Evolutionary conservation across 345 rosid genomes (phyloP).

Genomic region (Physaria fendleri): DNA sequence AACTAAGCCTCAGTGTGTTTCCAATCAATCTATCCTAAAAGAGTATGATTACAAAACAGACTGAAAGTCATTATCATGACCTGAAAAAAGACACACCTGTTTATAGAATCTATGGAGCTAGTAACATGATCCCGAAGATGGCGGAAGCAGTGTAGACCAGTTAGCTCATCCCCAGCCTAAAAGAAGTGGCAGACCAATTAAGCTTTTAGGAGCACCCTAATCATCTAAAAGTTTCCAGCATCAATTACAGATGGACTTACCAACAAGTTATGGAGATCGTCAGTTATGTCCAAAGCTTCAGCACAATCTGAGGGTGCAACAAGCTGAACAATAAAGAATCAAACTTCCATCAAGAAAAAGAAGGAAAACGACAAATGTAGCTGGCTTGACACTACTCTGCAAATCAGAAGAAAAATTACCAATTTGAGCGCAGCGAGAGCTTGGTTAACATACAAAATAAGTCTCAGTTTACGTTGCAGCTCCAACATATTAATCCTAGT

Average conservation of each 20-base stretch:
- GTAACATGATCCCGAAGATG: conserved; percentile 93
- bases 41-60: neutral
- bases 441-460: conserved; percentile 78
- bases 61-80: conserved; percentile 1
- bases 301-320: conserved; percentile 96
- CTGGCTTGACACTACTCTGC: neutral
- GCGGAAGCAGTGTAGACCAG: conserved; percentile 96
- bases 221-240: conserved; percentile 11
- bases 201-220: neutral
- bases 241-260: conserved; percentile 36
- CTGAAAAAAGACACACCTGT: conserved; percentile 43
- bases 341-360: conserved; percentile 19
- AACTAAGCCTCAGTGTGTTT: neutral
- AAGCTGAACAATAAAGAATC: conserved; percentile 53
- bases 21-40: conserved; percentile 15
- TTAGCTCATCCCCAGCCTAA: conserved; percentile 90
- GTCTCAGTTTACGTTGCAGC: conserved; percentile 72
- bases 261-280: conserved; percentile 87
- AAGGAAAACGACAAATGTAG: neutral
- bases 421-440: conserved; percentile 80
- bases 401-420: conserved; percentile 38
- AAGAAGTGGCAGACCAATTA: conserved; percentile 7
- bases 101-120: conserved; percentile 72
- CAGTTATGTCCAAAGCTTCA: conserved; percentile 91
- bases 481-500: conserved; percentile 65